phyloP scores from a whole-genome alignment of 495 filamentous ascomycete genomes.

The Tuber magnatum region DNA sequence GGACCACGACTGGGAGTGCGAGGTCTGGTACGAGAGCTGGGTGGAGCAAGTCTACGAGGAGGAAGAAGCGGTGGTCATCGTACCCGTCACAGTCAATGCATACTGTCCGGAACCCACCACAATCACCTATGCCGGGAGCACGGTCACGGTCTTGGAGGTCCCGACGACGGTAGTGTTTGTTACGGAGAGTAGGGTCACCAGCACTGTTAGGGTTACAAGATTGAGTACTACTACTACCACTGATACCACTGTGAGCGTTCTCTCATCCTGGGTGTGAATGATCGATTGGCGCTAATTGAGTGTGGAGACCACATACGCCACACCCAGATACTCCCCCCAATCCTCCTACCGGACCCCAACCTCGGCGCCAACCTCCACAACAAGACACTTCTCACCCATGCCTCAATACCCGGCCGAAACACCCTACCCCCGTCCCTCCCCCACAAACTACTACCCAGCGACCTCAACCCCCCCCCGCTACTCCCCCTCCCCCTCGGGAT shows the following conservation, averaged over 20 bases:
- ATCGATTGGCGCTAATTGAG: neutral
- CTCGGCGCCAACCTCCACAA: neutral
- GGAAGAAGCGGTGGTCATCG: constrained; percentile 4
- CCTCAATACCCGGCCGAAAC: neutral
- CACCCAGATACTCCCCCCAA: constrained; percentile 12
- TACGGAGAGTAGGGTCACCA: constrained; percentile 39
- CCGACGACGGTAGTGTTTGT: constrained; percentile 48
- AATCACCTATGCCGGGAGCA: constrained; percentile 30
- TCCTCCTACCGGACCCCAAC: neutral
- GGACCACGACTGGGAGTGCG: constrained; percentile 4
- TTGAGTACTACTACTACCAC: neutral
- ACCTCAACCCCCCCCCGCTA: neutral
- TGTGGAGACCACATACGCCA: constrained; percentile 1
- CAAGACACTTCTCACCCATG: neutral
- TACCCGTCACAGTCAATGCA: constrained; percentile 25
- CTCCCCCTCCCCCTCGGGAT: neutral
- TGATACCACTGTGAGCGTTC: constrained; percentile 13
- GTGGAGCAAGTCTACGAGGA: constrained; percentile 7
- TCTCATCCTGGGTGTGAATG: neutral
- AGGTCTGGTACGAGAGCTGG: constrained; percentile 21
- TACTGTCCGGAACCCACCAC: constrained; percentile 25
- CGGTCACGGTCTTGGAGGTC: constrained; percentile 48
- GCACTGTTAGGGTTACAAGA: constrained; percentile 7
- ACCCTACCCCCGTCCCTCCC: constrained; percentile 2
- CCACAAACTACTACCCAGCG: neutral